Base-by-base conservation (phyloP, 805 yeast genomes). In the Maudiozyma saulgeensis region DNA sequence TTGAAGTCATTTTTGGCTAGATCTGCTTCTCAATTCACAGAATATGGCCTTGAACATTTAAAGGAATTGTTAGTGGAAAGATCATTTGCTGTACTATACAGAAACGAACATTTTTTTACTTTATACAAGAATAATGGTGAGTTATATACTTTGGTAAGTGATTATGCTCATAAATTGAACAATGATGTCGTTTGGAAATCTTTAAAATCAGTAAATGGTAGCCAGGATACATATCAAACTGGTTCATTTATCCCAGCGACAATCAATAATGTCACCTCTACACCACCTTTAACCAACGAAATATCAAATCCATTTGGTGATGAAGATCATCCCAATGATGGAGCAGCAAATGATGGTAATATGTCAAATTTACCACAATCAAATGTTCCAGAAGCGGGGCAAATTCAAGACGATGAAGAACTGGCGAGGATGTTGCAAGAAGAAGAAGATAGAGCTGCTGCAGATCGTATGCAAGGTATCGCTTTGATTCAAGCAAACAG, bases 71-170 rank as follows among this genome's bases (percentile, higher is more conserved):
- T 87, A 26, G 60, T 65, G 1, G 73, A 75, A 15, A 81, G 81
- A 41, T 75, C 81, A 6, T 73, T 82, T 49, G 78, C 82, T 1
- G 80, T 91, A 0, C 77, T 91, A 53, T 93, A 90, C 70, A 75
- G 97, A 60, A 91, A 93, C 66, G 90, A 93, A 64, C 96, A 89
- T 64, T 91, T 87, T 66, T 77, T 77, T 54, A 87, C 96, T 0
- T 62, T 90, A 11, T 76, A 66, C 50, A 82, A 81, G 59, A 65
- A 63, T 16, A 68, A 66, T 40, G 72, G 71, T 28, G 73, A 73
- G 48, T 69, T 91, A 32, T 88, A 78, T 60, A 66, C 78, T 5
- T 70, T 91, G 26, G 82, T 86, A 2, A 86, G 93, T 1, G 96
- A 93, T 61, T 69, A 74, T 15, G 88, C 93, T 3, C 84, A 79